Percentiles rank a stretch among this genome's conserved stretches.
Conservation (phyloP, 2,329 filamentous ascomycete species). For the Ophiostoma ips region DNA sequence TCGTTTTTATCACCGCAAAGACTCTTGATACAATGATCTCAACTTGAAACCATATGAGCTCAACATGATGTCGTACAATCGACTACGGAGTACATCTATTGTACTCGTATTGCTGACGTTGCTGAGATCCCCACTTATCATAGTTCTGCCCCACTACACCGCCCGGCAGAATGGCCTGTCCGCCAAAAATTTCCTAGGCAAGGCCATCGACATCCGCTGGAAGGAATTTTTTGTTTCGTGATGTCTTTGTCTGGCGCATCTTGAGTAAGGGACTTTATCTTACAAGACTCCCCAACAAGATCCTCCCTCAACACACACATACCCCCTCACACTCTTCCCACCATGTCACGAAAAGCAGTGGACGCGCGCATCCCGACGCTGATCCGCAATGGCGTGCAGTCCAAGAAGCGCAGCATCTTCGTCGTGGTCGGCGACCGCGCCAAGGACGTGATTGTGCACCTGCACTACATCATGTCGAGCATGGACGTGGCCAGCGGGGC, state of each 20-base stretch:
- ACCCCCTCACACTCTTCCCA: constrained; percentile 14
- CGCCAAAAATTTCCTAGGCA: constrained; percentile 12
- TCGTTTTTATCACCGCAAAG: too few species aligned
- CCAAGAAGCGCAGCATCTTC: constrained; percentile 97
- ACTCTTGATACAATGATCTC: too few species aligned
- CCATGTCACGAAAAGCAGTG: constrained; percentile 47
- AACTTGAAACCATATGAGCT: not conserved
- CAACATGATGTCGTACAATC: too few species aligned
- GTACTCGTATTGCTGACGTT: too few species aligned
- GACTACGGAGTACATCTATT: too few species aligned
- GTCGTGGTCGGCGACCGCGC: constrained; percentile 86
- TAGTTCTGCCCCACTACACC: constrained; percentile 7
- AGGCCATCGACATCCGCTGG: not conserved
- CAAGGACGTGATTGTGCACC: constrained; percentile 92
- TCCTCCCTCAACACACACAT: not conserved
- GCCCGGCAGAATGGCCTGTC: constrained; percentile 14
- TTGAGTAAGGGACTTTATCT: not conserved
- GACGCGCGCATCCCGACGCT: constrained; percentile 84
- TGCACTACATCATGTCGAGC: constrained; percentile 81
- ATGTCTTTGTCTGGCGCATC: not conserved
- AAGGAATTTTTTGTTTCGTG: not conserved
- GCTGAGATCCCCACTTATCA: constrained; percentile 1
- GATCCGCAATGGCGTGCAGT: constrained; percentile 79
- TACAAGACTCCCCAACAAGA: not conserved
- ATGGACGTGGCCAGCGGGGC: constrained; percentile 25